Percentiles rank a stretch among this genome's conserved stretches.
phyloP scores from a whole-genome alignment of 2,329 filamentous ascomycete species.

The Hymenoscyphus linearis region DNA sequence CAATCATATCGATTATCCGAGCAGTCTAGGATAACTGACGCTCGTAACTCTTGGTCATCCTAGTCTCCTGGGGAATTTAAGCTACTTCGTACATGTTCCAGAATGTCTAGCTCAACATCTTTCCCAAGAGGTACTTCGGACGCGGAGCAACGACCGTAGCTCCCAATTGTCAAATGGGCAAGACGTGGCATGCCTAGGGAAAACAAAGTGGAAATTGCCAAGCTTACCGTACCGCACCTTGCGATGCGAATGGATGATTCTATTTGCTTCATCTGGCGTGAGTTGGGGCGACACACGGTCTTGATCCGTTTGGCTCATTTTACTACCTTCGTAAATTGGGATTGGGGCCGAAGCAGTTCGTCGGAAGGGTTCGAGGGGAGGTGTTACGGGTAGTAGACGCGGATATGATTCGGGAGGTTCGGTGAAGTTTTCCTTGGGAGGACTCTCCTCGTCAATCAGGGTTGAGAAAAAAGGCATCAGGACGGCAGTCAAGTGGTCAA shows the following conservation, averaged over 20 bases:
- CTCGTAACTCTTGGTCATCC: too few relatives aligned
- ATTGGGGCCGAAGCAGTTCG: background rate
- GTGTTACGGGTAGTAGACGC: background rate
- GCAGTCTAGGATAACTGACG: too few relatives aligned
- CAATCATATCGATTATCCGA: too few relatives aligned
- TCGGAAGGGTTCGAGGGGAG: background rate
- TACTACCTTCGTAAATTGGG: background rate
- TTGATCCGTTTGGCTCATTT: constrained; percentile 11
- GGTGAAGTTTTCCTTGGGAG: background rate
- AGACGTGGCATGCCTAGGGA: background rate
- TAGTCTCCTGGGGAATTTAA: too few relatives aligned
- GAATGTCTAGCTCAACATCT: too few relatives aligned
- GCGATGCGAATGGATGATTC: constrained; percentile 64
- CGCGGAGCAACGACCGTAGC: too few relatives aligned
- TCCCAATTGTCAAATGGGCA: background rate
- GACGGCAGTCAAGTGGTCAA: background rate
- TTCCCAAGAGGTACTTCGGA: too few relatives aligned
- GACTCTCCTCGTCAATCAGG: background rate
- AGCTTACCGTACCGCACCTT: constrained; percentile 63
- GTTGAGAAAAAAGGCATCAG: background rate
- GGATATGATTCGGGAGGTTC: background rate
- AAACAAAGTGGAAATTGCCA: background rate
- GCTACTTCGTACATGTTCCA: too few relatives aligned
- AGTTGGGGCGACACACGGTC: constrained; percentile 14
- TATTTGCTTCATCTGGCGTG: constrained; percentile 55